Evolutionary conservation across 345 rosid genomes (phyloP), one percentile per base, ranked within the genome.

Genomic region (Raphanus raphanistrum): DNA sequence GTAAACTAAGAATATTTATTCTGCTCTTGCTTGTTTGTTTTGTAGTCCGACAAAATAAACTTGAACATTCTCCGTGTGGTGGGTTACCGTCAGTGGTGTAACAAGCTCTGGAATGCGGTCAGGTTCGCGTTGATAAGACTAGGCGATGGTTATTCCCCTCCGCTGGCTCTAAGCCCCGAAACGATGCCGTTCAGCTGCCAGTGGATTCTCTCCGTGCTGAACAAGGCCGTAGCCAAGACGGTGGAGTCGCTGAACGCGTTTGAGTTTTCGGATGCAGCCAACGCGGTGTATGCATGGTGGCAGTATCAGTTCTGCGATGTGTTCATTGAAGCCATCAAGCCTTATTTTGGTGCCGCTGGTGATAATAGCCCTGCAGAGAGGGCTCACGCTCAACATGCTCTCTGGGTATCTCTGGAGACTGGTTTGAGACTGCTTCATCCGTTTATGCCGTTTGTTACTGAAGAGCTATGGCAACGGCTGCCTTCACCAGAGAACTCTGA

Each of bases 71-170:
- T 85, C 82, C 86, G 97, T 83, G 99, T 95, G 45, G 93, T 90
- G 75, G 98, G 98, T 17, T 92, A 92, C 85, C 98, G 97, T n/a
- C 98, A 95, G 64, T 95, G 99, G 99, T 95, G 99, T 81, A 95
- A 95, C 83, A 95, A 95, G 75, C 77, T 95, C 48, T 92, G 99
- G 98, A 92, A 95, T 78, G 99, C 98, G 5, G 97, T 95, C 79
- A 90, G 97, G 59, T 95, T 91, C 82, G 96, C 96, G 10, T 89
- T 95, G 97, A 88, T 88, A 85, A 95, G 87, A 78, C 98, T 95
- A 73, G 94, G 91, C 4, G 84, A 85, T 67, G 85, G 78, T 78
- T 91, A 85, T 76, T 38, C 73, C 16, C 98, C 97, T 66, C 93
- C 88, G 9, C 43, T 29, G 55, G 79, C 36, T 36, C 72, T 89